phyloP scores from a whole-genome alignment of 1,284 basidiomycete genomes.

The Boletus sp. region DNA sequence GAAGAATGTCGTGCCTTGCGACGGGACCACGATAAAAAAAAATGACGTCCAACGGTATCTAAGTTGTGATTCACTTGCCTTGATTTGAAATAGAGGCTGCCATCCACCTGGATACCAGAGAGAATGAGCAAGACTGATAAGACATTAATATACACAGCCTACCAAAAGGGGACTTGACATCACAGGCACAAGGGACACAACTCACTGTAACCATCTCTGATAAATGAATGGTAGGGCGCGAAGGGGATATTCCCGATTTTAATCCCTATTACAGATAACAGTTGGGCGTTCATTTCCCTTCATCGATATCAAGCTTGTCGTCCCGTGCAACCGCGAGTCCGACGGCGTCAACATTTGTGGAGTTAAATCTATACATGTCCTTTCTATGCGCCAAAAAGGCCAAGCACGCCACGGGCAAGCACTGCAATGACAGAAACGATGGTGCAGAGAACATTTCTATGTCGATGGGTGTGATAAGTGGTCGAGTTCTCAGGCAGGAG shows the following conservation, averaged over 20 bases:
- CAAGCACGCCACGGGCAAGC: not conserved
- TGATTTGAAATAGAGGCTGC: not conserved
- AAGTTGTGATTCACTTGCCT: not conserved
- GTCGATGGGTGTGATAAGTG: not conserved
- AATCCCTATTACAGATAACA: not conserved
- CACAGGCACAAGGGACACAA: not conserved
- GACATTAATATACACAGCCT: not conserved
- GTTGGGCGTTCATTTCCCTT: not conserved
- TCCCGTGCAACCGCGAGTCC: not conserved
- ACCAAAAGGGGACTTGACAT: constrained; percentile 8
- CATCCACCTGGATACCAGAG: not conserved
- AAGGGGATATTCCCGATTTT: not conserved
- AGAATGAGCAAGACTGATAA: not conserved
- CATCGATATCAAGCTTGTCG: constrained; percentile 2
- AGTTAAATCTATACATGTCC: not conserved
- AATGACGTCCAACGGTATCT: constrained; percentile 1
- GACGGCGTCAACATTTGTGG: not conserved
- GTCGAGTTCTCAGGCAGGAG: not conserved
- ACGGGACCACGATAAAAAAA: constrained; percentile 5
- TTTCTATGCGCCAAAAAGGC: not conserved
- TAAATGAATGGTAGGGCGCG: not conserved
- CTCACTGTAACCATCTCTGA: not conserved
- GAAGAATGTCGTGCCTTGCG: constrained; percentile 9
- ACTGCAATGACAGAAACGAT: not conserved
- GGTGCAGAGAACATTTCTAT: not conserved